Percentiles rank a stretch among this genome's conserved stretches.
Evolutionary conservation across 2,329 filamentous ascomycete genomes (phyloP).

Genomic region (Balansia obtecta): DNA sequence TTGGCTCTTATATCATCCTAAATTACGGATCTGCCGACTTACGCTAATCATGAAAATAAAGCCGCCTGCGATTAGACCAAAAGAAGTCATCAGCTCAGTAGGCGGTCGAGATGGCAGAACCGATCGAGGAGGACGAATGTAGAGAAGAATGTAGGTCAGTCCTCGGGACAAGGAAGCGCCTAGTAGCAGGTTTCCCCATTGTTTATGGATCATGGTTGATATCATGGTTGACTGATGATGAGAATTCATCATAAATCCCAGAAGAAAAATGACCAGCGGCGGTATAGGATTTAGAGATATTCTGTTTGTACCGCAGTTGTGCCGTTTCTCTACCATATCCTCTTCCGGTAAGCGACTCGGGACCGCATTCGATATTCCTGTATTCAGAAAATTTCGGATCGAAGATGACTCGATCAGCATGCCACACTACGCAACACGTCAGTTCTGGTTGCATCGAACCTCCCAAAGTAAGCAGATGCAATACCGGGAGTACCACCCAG

Average conservation of each 20-base stretch:
- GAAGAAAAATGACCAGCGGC: conserved; percentile 69
- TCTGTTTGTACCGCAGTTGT: conserved; percentile 52
- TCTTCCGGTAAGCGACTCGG: conserved; percentile 23
- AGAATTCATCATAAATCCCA: conserved; percentile 91
- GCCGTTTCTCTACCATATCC: conserved; percentile 35
- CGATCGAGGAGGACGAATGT: conserved; percentile 68
- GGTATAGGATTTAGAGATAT: conserved; percentile 83
- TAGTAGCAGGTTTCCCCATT: conserved; percentile 80
- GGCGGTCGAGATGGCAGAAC: conserved; percentile 74
- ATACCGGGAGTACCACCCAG: not conserved
- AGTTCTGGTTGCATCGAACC: not conserved
- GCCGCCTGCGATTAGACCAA: conserved; percentile 78
- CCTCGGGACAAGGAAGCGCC: conserved; percentile 69
- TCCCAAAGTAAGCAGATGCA: not conserved
- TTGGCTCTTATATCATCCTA: no score
- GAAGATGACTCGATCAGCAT: conserved; percentile 72
- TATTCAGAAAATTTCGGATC: conserved; percentile 56
- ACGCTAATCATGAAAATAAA: conserved; percentile 87
- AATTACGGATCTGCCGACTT: conserved; percentile 24
- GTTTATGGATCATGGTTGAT: conserved; percentile 83
- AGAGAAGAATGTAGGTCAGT: conserved; percentile 69
- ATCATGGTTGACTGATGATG: conserved; percentile 77
- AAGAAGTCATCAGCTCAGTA: conserved; percentile 76
- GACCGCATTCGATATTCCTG: conserved; percentile 28
- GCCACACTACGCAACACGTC: conserved; percentile 41